phyloP scores from a whole-genome alignment of 169 alveolate genomes.

The Eimeria sp. region DNA sequence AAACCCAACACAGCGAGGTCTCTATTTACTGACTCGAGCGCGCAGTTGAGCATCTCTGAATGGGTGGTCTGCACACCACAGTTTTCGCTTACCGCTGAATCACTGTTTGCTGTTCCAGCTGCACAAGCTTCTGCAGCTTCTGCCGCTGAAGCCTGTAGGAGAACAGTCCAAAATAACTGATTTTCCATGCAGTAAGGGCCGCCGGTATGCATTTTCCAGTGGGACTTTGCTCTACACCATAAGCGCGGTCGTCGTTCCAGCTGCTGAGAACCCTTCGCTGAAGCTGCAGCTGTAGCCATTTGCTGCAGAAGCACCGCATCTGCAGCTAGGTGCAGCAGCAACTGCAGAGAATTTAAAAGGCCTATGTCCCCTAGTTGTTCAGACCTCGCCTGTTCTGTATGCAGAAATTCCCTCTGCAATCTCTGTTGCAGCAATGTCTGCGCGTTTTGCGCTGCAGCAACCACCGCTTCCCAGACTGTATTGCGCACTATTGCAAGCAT shows the following conservation, averaged over 20 bases:
- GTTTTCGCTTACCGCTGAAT: not conserved
- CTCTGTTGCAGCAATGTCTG: slow-evolving; percentile 25
- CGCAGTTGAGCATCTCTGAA: no score
- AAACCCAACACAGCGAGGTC: not conserved
- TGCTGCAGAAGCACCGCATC: slow-evolving; percentile 54
- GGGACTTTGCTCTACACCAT: not conserved
- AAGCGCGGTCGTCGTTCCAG: not conserved
- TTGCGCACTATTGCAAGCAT: slow-evolving; percentile 12
- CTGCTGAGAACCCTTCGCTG: slow-evolving; percentile 13
- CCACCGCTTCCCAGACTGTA: not conserved
- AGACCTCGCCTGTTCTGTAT: not conserved
- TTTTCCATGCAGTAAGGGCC: slow-evolving; percentile 27
- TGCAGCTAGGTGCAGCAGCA: slow-evolving; percentile 52
- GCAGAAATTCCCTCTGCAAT: slow-evolving; percentile 4
- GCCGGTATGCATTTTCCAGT: not conserved
- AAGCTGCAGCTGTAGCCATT: not conserved
- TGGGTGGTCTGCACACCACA: not conserved
- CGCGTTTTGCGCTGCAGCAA: slow-evolving; percentile 25
- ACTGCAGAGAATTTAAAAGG: slow-evolving; percentile 9
- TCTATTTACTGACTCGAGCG: not conserved
- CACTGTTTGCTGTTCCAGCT: not conserved
- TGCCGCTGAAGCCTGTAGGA: slow-evolving; percentile 33
- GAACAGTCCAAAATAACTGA: slow-evolving; percentile 37
- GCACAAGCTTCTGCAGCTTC: not conserved
- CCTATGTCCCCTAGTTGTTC: not conserved